phyloP scores from a whole-genome alignment of 2,329 filamentous ascomycete species.

The Cephalotrichum gorgonifer region DNA sequence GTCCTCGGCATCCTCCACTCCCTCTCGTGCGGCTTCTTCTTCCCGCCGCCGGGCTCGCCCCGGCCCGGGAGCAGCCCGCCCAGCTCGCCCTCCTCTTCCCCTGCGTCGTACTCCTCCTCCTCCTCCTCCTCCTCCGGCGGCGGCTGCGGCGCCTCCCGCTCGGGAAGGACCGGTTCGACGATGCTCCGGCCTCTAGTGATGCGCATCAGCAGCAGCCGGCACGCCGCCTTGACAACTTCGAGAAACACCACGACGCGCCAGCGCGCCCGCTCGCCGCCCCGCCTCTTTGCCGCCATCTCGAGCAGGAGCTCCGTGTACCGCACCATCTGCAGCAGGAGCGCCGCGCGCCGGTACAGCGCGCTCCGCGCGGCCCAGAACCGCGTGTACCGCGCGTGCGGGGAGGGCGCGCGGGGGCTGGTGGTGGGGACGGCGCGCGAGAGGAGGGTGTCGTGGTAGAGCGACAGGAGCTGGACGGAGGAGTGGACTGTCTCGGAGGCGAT shows the following conservation, averaged over 20 bases:
- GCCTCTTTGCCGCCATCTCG: slow-evolving; percentile 90
- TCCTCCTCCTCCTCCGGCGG: slow-evolving; percentile 33
- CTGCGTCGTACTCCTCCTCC: slow-evolving; percentile 32
- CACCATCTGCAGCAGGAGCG: slow-evolving; percentile 75
- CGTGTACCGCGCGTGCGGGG: slow-evolving; percentile 55
- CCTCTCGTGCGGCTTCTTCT: slow-evolving; percentile 28
- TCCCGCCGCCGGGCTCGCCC: slow-evolving; percentile 5
- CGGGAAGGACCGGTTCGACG: slow-evolving; percentile 73
- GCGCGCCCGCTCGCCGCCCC: slow-evolving; percentile 64
- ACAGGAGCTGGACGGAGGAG: slow-evolving; percentile 79
- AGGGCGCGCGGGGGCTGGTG: slow-evolving; percentile 36
- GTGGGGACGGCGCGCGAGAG: slow-evolving; percentile 57
- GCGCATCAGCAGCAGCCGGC: slow-evolving; percentile 67
- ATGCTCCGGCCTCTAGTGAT: slow-evolving; percentile 76
- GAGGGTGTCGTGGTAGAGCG: slow-evolving; percentile 84
- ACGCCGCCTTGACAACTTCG: slow-evolving; percentile 78
- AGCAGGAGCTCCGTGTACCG: slow-evolving; percentile 94
- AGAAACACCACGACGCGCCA: slow-evolving; percentile 84
- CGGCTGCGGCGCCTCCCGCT: slow-evolving; percentile 59
- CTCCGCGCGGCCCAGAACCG: slow-evolving; percentile 54
- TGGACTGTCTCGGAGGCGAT: slow-evolving; percentile 89
- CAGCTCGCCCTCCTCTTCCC: slow-evolving; percentile 21
- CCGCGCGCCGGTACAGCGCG: slow-evolving; percentile 68
- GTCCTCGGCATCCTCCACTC: slow-evolving; percentile 94
- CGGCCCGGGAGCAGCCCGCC: slow-evolving; percentile 11